Conservation (phyloP, 495 filamentous ascomycete species). For the Neurospora hispaniola region DNA sequence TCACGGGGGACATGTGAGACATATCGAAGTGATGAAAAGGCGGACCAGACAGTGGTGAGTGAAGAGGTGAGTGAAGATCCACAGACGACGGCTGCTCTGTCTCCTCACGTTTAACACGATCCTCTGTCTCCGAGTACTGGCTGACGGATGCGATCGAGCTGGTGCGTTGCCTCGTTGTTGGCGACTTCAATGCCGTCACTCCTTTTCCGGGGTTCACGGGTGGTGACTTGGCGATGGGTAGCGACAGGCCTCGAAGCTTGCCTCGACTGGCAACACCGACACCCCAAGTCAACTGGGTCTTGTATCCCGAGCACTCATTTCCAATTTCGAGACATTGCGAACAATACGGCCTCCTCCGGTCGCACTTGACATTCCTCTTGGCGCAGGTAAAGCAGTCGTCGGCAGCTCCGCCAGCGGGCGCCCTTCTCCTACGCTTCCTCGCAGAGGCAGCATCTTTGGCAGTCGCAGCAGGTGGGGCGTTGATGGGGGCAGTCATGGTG, state of each 20-base stretch:
- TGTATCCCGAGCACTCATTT: conserved; percentile 93
- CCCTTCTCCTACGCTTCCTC: conserved; percentile 78
- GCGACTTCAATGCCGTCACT: conserved; percentile 18
- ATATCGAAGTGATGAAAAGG: conserved; percentile 31
- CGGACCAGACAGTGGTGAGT: conserved; percentile 8
- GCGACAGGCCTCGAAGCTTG: conserved; percentile 79
- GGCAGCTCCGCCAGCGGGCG: conserved; percentile 77
- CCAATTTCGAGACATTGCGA: conserved; percentile 85
- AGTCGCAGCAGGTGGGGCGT: conserved; percentile 26
- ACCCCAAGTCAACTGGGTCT: conserved; percentile 95
- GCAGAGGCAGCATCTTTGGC: conserved; percentile 36
- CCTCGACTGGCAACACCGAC: conserved; percentile 94
- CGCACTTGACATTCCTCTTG: conserved; percentile 73
- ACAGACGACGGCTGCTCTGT: conserved; percentile 13
- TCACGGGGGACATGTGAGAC: conserved; percentile 23
- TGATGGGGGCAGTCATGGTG: conserved; percentile 37
- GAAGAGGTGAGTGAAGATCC: conserved; percentile 1
- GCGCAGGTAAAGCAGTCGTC: conserved; percentile 95
- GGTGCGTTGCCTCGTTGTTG: conserved; percentile 26
- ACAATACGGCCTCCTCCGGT: conserved; percentile 88
- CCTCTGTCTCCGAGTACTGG: conserved; percentile 30
- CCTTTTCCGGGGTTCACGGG: conserved; percentile 42
- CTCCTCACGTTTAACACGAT: conserved; percentile 12
- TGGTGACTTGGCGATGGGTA: conserved; percentile 71
- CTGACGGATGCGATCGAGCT: conserved; percentile 24